phyloP scores from a whole-genome alignment of 108 stramenopile genomes.

The Tribonema minus region DNA sequence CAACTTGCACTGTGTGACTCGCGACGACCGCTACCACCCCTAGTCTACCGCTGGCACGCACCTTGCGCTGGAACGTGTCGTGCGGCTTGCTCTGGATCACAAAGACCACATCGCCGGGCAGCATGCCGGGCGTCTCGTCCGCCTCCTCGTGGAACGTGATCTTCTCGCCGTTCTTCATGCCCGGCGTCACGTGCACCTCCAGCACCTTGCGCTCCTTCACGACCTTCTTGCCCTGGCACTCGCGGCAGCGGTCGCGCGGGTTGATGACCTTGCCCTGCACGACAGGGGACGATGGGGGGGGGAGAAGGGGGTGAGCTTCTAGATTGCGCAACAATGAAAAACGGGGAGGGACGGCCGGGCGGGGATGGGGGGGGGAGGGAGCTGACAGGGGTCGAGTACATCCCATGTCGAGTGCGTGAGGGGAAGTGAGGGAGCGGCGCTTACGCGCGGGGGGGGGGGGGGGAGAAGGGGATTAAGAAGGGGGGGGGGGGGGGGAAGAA shows the following conservation, averaged over 20 bases:
- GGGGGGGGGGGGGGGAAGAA: too few species aligned
- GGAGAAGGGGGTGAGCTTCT: too few species aligned
- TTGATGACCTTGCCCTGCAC: slow-evolving; percentile 70
- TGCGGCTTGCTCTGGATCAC: slow-evolving; percentile 83
- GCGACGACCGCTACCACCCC: not conserved
- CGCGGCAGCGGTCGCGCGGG: slow-evolving; percentile 52
- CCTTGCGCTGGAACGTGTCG: not conserved
- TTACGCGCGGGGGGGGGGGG: too few species aligned
- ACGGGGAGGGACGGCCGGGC: too few species aligned
- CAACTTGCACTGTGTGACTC: not conserved
- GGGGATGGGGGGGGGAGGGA: too few species aligned
- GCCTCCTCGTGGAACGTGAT: slow-evolving; percentile 89
- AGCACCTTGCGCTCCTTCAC: slow-evolving; percentile 84
- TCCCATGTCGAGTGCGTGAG: too few species aligned
- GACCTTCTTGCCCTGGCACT: slow-evolving; percentile 50
- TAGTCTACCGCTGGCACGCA: not conserved
- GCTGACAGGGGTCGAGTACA: too few species aligned
- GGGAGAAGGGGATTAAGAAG: too few species aligned
- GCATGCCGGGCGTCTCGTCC: slow-evolving; percentile 90
- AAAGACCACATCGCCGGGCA: slow-evolving; percentile 93
- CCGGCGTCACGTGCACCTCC: slow-evolving; percentile 90
- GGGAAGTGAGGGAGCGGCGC: too few species aligned
- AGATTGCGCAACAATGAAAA: too few species aligned
- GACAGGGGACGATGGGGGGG: too few species aligned
- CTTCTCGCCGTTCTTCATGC: slow-evolving; percentile 88